Conservation (phyloP, 768 basidiomycete species). For the Pholiota molesta region DNA sequence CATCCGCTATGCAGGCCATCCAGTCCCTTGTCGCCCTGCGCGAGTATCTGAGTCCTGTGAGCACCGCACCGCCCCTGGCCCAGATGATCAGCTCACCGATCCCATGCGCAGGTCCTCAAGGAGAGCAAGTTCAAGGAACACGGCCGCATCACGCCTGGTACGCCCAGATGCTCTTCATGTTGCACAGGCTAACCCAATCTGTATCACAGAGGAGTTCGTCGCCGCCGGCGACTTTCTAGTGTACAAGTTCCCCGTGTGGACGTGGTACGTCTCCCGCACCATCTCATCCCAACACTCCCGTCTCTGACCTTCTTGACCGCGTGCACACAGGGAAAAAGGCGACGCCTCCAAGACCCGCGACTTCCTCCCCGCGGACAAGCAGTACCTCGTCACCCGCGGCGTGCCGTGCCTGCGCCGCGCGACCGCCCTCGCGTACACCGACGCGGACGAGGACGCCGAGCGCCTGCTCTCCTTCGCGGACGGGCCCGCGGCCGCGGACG, state of each 20-base stretch:
- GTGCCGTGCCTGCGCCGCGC: conserved; percentile 97
- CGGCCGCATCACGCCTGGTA: conserved; percentile 93
- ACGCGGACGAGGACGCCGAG: conserved; percentile 96
- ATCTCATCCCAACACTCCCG: neutral
- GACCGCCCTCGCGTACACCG: conserved; percentile 89
- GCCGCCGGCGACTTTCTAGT: conserved; percentile 96
- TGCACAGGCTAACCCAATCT: conserved; percentile 16
- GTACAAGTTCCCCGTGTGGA: conserved; percentile 99
- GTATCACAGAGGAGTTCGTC: conserved; percentile 85
- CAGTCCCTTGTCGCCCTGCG: conserved; percentile 91
- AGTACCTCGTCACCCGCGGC: conserved; percentile 93
- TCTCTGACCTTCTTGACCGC: no score
- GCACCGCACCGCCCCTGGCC: conserved; percentile 25
- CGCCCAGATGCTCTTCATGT: conserved; percentile 27
- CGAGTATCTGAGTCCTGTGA: conserved; percentile 90
- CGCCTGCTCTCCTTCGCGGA: conserved; percentile 85
- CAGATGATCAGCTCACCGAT: conserved; percentile 29
- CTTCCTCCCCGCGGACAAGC: conserved; percentile 94
- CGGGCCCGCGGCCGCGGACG: conserved; percentile 50
- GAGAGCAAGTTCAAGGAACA: conserved; percentile 99
- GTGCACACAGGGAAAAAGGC: conserved; percentile 81
- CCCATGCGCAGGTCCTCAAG: conserved; percentile 75
- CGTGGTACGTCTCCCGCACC: conserved; percentile 64
- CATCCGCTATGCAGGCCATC: conserved; percentile 40
- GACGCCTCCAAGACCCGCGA: conserved; percentile 85